Conservation (phyloP, 2,329 filamentous ascomycete genomes). For the Dothideomycetidae sp. region DNA sequence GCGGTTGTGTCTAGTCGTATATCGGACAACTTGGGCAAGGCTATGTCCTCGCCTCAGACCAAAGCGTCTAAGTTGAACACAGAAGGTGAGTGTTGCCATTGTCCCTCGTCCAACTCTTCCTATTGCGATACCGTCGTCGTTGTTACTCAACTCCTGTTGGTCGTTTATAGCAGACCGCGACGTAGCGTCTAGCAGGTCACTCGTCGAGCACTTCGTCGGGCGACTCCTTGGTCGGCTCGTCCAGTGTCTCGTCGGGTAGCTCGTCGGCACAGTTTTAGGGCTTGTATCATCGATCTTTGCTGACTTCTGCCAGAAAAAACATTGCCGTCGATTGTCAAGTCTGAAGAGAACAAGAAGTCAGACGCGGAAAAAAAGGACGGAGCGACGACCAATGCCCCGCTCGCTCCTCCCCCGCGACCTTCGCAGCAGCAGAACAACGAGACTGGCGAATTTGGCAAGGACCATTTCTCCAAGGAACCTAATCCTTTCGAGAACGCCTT, state of each 20-base stretch:
- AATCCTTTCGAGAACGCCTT: slow-evolving; percentile 98
- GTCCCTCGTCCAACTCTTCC: background rate
- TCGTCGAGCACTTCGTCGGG: no score
- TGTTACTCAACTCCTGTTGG: no score
- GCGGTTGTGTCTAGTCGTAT: slow-evolving; percentile 1
- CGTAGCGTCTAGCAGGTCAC: no score
- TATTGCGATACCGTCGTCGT: slow-evolving; percentile 1
- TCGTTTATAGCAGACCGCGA: no score
- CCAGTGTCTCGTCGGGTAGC: no score
- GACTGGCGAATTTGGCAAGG: slow-evolving; percentile 28
- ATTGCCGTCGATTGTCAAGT: slow-evolving; percentile 23
- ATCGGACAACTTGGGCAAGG: slow-evolving; percentile 5
- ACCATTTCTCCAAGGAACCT: slow-evolving; percentile 60
- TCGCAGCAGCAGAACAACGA: slow-evolving; percentile 24
- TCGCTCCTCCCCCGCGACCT: slow-evolving; percentile 39
- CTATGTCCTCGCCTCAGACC: slow-evolving; percentile 6
- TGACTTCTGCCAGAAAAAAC: slow-evolving; percentile 9
- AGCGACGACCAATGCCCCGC: slow-evolving; percentile 30
- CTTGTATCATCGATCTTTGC: no score
- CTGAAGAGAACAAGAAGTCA: slow-evolving; percentile 19
- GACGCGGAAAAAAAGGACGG: slow-evolving; percentile 16
- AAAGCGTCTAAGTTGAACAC: slow-evolving; percentile 6
- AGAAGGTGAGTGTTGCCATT: slow-evolving; percentile 5
- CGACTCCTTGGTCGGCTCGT: no score
- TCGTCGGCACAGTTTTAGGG: no score